These are phyloP conservation scores for Vaucheria bursata DNA, from an alignment of 352 stramenopile species.

Conservation along the genomic window DNA sequence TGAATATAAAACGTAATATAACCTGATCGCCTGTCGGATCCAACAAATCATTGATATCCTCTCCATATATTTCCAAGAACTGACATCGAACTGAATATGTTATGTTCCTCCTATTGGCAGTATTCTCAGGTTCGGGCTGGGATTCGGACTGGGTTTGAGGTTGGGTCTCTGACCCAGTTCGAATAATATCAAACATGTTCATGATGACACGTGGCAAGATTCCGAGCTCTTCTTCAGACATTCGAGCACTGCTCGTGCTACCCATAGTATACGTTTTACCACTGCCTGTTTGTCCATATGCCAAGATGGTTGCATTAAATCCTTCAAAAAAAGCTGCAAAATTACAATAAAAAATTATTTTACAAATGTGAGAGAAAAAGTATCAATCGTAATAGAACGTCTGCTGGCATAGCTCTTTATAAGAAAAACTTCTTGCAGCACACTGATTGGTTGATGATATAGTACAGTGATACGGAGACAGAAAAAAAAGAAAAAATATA, in stretches of 20 bases:
- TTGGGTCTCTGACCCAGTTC: conserved; percentile 4
- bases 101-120: background rate
- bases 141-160: conserved; percentile 15
- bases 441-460: background rate
- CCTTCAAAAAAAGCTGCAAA: conserved; percentile 27
- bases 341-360: conserved; percentile 53
- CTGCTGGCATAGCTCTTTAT: background rate
- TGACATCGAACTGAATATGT: conserved; percentile 33
- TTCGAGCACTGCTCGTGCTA: conserved; percentile 32
- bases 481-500: too few relatives aligned
- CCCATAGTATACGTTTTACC: conserved; percentile 55
- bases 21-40: conserved; percentile 33
- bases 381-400: background rate
- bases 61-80: conserved; percentile 46
- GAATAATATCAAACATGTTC: conserved; percentile 38
- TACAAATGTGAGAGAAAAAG: conserved; percentile 35
- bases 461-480: too few relatives aligned
- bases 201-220: conserved; percentile 45
- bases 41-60: conserved; percentile 40
- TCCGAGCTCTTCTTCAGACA: conserved; percentile 38
- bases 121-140: too few relatives aligned
- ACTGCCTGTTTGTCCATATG: conserved; percentile 50
- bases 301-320: conserved; percentile 21
- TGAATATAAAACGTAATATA: too few relatives aligned
- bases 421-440: background rate